Evolutionary conservation across 1,284 basidiomycete genomes (phyloP), one percentile per base, ranked within the genome.

Genomic region (Dichomitus squalens): DNA sequence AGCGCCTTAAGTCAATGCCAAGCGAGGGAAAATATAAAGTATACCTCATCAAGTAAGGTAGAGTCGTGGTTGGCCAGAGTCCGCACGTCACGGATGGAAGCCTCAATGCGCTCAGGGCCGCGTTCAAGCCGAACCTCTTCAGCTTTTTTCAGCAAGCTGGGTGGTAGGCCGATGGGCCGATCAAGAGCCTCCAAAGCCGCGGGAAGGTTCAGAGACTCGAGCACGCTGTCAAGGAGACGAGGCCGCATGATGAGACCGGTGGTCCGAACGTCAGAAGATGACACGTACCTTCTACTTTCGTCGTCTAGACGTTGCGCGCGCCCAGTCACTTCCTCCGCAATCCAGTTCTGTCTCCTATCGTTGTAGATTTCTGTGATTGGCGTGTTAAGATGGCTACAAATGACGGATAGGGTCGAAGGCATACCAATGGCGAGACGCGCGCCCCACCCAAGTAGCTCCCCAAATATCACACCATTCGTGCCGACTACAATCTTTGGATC

Each of bases 131-230:
- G 83, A 1, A 98, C 86, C 71, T 97, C 92, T 69, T 94, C 90
- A 0, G 93, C 90, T 72, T 95, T 95, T 60, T 85, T 85, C 40
- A 98, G 72, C 14, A 98, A 75, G 60, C 93, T 93, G 0, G 94
- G 92, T 1, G 97, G 96, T 6, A 98, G 76, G 6, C 94, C 93
- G 34, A 93, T 83, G 0, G 92, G 92, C 35, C 88, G 82, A 64
- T 97, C 93, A 2, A 97, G 76, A 0, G 95, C 95, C 69, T 98
- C 93, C 29, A 98, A 80, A 0, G 92, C 83, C 0, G 90, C 88
- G 1, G 96, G 96, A 8, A 98, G 81, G 64, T 93, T 90, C 38
- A 96, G 79, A 1, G 79, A 79, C 60, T 85, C 86, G 3, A 98
- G 75, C 0, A 81, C 81, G 57, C 92, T 96, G 60, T 6, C 31